Evolutionary conservation across 306 rosid genomes (phyloP), one percentile per base, ranked within the genome.

Genomic region (Sechiopsis laciniata): DNA sequence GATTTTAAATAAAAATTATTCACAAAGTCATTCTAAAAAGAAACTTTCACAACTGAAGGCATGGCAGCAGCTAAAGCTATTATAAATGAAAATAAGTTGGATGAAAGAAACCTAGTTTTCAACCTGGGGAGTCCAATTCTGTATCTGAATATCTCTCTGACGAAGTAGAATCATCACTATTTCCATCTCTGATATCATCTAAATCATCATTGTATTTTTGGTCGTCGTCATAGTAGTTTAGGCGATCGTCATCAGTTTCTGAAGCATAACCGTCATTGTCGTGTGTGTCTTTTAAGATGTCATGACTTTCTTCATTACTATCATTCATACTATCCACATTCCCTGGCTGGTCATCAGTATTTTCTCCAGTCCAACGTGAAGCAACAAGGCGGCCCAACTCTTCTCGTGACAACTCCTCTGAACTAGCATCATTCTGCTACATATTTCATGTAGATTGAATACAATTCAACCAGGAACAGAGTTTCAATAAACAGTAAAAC

Each of bases 301-400:
- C 83, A 35, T 74, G 81, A 73, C 78, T 81, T 79, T 85, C 88
- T 79, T 72, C 79, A 82, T 67, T 74, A 26, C 53, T 72, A n/a
- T 85, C 79, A 61, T 61, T 75, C 71, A 69, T 61, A 65, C 75
- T 64, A 73, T 82, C 86, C 68, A 78, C 55, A 76, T 84, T 89
- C 65, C 72, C 85, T 11, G 81, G 63, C 82, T 84, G 75, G 79
- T 75, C 81, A 20, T 71, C 82, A 74, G 85, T 73, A 79, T 85
- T 84, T 84, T 88, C 91, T 80, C 95, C 92, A 24, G 97, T 91
- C 99, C 99, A 95, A 22, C 99, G 99, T 68, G 99, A 95, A 83
- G 99, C 99, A 84, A 95, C 92, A 79, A 89, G 96, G 76, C 92
- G 93, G 22, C 99, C 99, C 81, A 95, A 83, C 84, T 95, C 99